Conservation (phyloP, 352 stramenopile species). For the Phytophthora boehmeriae region DNA sequence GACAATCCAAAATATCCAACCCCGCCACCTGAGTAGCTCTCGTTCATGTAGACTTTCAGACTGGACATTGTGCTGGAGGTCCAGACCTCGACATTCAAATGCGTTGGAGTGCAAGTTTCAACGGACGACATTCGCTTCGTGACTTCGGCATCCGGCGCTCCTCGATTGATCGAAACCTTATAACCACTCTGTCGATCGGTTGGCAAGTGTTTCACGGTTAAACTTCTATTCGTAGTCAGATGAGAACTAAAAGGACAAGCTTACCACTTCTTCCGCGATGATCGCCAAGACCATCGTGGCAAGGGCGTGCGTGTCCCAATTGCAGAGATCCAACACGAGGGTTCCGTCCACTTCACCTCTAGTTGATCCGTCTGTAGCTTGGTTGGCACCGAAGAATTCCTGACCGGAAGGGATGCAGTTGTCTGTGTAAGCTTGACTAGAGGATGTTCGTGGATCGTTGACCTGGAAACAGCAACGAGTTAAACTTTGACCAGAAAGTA, state of each 20-base stretch:
- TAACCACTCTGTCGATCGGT: slow-evolving; percentile 39
- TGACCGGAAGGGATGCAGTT: background rate
- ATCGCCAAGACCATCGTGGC: slow-evolving; percentile 48
- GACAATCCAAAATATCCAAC: slow-evolving; percentile 50
- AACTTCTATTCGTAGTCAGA: background rate
- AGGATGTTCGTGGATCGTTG: background rate
- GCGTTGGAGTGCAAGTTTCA: slow-evolving; percentile 47
- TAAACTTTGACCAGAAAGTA: background rate
- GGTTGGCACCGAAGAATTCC: slow-evolving; percentile 28
- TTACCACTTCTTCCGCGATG: slow-evolving; percentile 46
- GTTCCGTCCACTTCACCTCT: slow-evolving; percentile 24
- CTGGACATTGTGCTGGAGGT: slow-evolving; percentile 30
- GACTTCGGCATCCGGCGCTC: slow-evolving; percentile 11
- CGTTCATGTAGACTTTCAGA: slow-evolving; percentile 54
- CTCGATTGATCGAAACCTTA: slow-evolving; percentile 31
- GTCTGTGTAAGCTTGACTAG: background rate
- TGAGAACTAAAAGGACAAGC: background rate
- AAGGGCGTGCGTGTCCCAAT: slow-evolving; percentile 54
- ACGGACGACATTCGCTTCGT: slow-evolving; percentile 45
- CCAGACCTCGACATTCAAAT: slow-evolving; percentile 69
- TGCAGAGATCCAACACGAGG: slow-evolving; percentile 34
- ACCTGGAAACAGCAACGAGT: background rate
- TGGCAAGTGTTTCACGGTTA: background rate
- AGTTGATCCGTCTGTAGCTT: slow-evolving; percentile 12
- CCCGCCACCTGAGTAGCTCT: slow-evolving; percentile 41